These are phyloP conservation scores for Paecilomyces dactylethromorphus DNA, from an alignment of 2,329 filamentous ascomycete genomes.

Conservation along the genomic window DNA sequence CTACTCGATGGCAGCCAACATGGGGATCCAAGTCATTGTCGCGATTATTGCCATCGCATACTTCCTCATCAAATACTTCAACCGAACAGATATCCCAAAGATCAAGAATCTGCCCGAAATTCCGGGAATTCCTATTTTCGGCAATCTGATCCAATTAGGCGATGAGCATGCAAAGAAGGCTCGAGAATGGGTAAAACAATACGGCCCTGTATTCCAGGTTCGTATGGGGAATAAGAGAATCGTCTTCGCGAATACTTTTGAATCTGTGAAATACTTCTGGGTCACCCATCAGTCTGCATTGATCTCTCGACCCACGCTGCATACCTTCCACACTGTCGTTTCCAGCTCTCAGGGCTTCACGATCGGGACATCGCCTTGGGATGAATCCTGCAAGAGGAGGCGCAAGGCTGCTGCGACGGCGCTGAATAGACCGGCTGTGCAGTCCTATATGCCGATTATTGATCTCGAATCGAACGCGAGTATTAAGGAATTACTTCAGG, in stretches of 20 bases:
- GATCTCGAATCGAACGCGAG: constrained; percentile 68
- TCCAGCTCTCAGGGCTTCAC: constrained; percentile 73
- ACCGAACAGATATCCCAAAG: constrained; percentile 51
- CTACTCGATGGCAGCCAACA: background rate
- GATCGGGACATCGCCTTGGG: constrained; percentile 78
- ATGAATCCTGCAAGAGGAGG: constrained; percentile 69
- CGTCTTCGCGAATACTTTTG: constrained; percentile 72
- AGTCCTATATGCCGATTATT: constrained; percentile 75
- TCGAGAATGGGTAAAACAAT: constrained; percentile 53
- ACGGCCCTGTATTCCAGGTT: constrained; percentile 57
- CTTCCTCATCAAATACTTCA: constrained; percentile 36
- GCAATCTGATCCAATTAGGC: constrained; percentile 57
- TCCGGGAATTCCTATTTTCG: constrained; percentile 57
- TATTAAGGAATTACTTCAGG: constrained; percentile 63
- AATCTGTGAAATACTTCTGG: constrained; percentile 66
- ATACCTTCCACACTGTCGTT: constrained; percentile 76
- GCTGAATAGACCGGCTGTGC: constrained; percentile 67
- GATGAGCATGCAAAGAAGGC: constrained; percentile 50
- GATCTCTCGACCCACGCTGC: constrained; percentile 69
- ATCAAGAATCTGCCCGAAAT: constrained; percentile 58
- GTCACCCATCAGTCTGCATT: constrained; percentile 71
- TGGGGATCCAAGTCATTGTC: constrained; percentile 8
- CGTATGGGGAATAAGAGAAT: constrained; percentile 46
- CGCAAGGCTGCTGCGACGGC: constrained; percentile 74
- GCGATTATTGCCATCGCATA: constrained; percentile 30